Base-by-base conservation (phyloP, 2,329 filamentous ascomycete genomes). In the Paraphaeosphaeria minitans region DNA sequence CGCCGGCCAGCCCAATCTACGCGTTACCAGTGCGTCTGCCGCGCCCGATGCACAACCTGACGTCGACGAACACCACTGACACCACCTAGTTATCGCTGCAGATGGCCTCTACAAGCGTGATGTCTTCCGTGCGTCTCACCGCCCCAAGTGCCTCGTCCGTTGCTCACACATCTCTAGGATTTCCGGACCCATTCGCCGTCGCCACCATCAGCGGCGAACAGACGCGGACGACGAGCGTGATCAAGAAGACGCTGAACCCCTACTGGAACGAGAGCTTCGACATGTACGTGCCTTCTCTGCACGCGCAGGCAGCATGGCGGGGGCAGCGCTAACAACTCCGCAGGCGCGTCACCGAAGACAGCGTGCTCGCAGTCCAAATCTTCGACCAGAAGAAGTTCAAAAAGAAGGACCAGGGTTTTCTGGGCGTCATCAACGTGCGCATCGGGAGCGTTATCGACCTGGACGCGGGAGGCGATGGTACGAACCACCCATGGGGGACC, bases 371-470 rank as follows among this genome's bases (percentile, higher is more conserved):
- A 8, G 93, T 99, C 48, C 95, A 99, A 76, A 97, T 99, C 56
- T 99, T 99, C 76, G 95, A 99, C 79, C 95, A 99, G 80, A 97
- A 97, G 83, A 99, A 99, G 82, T 99, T 99, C 82, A 99, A 99
- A 85, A 99, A 99, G 87, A 99, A 98, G 92, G 95, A 99, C 70
- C 95, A 99, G 77, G 95, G 95, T 9, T 99, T 99, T 75, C 84
- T 99, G 7, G 95, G 95, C 58, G 95, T 99, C 55, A 97, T 99
- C 74, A 99, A 99, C 77, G 90, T 99, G 70, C 89, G 93, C 59
- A 90, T 99, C 67, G 95, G 95, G 70, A 93, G 96, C 83, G 90
- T 95, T 41, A 92, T 99, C 68, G 94, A 97, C 75, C 82, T 99
- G 65, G 89, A 91, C 63, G 87, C 92, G 58, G 93, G 93, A 58